Percentiles rank a stretch among this genome's conserved stretches.
Evolutionary conservation across 2,329 filamentous ascomycete genomes (phyloP).

Genomic region (Aspergillus sp.): DNA sequence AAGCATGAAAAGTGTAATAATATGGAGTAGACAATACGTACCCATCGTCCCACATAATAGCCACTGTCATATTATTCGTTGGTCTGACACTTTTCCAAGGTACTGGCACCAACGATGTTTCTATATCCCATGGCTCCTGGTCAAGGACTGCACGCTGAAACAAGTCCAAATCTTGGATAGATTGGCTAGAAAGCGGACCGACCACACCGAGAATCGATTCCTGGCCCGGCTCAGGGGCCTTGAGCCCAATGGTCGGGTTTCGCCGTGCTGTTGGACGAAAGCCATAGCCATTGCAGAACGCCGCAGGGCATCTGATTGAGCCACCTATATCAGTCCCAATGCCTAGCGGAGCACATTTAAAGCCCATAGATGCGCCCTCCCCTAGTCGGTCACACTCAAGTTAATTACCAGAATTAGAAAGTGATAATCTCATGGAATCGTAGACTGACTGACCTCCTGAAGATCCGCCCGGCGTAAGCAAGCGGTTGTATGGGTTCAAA

Average conservation of each 20-base stretch:
- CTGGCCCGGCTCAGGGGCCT: conserved; percentile 32
- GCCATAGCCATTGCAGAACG: conserved; percentile 47
- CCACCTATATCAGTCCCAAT: conserved; percentile 52
- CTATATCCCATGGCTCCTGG: conserved; percentile 44
- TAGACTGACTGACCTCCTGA: conserved; percentile 32
- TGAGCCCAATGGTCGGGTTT: conserved; percentile 32
- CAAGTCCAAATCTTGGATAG: conserved; percentile 34
- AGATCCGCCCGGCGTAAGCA: conserved; percentile 43
- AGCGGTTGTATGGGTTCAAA: conserved; percentile 42
- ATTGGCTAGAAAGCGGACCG: conserved; percentile 28
- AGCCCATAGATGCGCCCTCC: conserved; percentile 44
- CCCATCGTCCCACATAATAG: conserved; percentile 65
- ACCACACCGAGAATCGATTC: conserved; percentile 40
- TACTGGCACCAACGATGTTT: conserved; percentile 42
- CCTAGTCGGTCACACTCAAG: conserved; percentile 10
- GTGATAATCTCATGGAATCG: too few species aligned
- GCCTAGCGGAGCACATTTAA: conserved; percentile 44
- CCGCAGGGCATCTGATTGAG: conserved; percentile 46
- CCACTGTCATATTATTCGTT: conserved; percentile 44
- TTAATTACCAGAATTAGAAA: too few species aligned
- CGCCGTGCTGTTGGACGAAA: conserved; percentile 42
- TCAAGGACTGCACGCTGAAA: conserved; percentile 42
- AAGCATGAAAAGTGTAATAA: background rate
- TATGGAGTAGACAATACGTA: conserved; percentile 11
- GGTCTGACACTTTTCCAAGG: conserved; percentile 39